Evolutionary conservation across 768 basidiomycete genomes (phyloP), one percentile per base, ranked within the genome.

Genomic region (Trametes sanguinea): DNA sequence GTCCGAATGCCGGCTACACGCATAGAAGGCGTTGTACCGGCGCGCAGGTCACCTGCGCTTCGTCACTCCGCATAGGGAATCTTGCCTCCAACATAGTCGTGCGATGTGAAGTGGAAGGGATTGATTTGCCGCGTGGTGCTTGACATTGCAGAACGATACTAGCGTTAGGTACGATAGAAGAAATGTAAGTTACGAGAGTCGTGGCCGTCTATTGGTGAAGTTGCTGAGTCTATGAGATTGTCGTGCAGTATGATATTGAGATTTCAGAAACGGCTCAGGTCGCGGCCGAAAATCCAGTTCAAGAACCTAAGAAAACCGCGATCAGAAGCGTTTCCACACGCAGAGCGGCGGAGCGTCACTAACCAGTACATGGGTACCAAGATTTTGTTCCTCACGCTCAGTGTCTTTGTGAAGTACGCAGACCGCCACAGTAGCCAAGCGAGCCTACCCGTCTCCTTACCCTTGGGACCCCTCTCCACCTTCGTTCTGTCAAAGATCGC

Each of bases 401-500:
- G 72, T 4, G 89, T 89, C 83, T 84, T 84, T 5, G 88, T 88
- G 72, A 90, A 89, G 74, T 93, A 92, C 2, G 90, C 89, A 16
- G 86, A 88, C 55, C 90, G 80, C 90, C 90, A 92, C 51, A 92
- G 77, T 35, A 92, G 76, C 89, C 89, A 92, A 10, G 90, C 90
- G 42, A 89, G 63, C 40, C 87, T 80, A 30, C 89, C 85, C 42
- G 83, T 79, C 74, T 90, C 83, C 71, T 84, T 85, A 57, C 79
- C 75, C 75, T 74, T 68, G 52, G 72, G 72, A 27, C 82, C 78
- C 47, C 72, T 76, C 51, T 79, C 76, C 45, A 80, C 76, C 14
- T 77, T 76, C 46, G 86, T 81, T 57, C 86, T 78, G 75, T 90
- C 89, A 67, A 89, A 90, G 30, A 92, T 85, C 1, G 89, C 90